Conservation (phyloP, 2,329 filamentous ascomycete genomes). For the Aureobasidium sp. region DNA sequence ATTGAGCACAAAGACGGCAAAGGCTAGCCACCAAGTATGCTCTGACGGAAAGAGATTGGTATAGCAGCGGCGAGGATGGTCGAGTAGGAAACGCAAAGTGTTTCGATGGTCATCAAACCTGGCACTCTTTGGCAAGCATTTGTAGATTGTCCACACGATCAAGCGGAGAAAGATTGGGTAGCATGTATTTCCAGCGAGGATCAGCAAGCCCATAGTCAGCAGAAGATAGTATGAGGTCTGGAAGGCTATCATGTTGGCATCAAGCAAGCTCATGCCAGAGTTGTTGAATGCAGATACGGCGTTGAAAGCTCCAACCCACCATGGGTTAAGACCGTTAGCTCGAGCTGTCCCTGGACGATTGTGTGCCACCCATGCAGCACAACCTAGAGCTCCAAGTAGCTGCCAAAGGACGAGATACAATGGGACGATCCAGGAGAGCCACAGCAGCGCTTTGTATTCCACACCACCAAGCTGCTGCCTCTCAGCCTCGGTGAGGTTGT, state of each 20-base stretch:
- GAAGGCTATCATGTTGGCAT: conserved; percentile 59
- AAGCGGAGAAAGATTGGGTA: conserved; percentile 54
- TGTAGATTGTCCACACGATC: conserved; percentile 50
- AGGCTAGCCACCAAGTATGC: conserved; percentile 53
- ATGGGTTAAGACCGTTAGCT: conserved; percentile 55
- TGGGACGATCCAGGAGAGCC: conserved; percentile 54
- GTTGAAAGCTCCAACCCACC: conserved; percentile 64
- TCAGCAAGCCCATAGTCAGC: conserved; percentile 42
- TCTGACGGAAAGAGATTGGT: conserved; percentile 54
- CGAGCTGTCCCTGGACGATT: conserved; percentile 44
- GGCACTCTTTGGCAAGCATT: conserved; percentile 35
- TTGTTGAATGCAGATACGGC: conserved; percentile 64
- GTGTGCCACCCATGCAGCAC: conserved; percentile 54
- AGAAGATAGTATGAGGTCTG: conserved; percentile 41
- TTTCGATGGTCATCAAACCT: conserved; percentile 34
- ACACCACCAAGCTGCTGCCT: conserved; percentile 53
- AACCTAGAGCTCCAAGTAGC: conserved; percentile 49
- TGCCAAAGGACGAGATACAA: conserved; percentile 56
- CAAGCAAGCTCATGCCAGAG: conserved; percentile 60
- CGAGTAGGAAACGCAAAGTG: conserved; percentile 51
- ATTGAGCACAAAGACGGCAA: conserved; percentile 47
- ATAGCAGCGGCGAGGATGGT: conserved; percentile 57
- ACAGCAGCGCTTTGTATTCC: conserved; percentile 56
- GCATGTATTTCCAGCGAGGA: conserved; percentile 48
- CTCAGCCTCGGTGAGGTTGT: conserved; percentile 46